Evolutionary conservation across 2,329 filamentous ascomycete genomes (phyloP).

Genomic region (Endothia cerciana): DNA sequence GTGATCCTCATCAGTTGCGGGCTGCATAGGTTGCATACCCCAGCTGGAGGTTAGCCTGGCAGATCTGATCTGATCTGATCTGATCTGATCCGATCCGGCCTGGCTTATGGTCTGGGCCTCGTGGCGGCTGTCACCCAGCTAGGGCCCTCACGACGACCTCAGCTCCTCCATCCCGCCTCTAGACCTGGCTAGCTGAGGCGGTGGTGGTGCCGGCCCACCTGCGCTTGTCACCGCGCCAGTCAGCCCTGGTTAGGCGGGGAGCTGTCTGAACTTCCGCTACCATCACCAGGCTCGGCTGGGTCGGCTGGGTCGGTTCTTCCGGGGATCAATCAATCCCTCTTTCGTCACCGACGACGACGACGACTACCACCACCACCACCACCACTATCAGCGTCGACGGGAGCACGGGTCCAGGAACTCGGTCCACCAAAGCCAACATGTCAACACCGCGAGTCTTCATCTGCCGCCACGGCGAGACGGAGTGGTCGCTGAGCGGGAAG

Average conservation of each 20-base stretch:
- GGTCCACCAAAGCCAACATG: slow-evolving; percentile 34
- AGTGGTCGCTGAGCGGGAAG: slow-evolving; percentile 86
- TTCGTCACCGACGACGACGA: neutral
- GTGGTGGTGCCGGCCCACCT: too few relatives aligned
- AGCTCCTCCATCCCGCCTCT: neutral
- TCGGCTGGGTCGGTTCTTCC: too few relatives aligned
- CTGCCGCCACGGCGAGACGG: slow-evolving; percentile 89
- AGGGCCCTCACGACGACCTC: neutral
- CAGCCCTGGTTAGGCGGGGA: neutral
- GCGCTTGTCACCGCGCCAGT: neutral
- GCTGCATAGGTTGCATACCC: neutral
- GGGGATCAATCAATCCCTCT: neutral
- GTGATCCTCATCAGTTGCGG: neutral
- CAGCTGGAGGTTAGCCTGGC: neutral
- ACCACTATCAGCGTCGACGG: neutral
- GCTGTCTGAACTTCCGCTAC: neutral
- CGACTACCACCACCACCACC: neutral
- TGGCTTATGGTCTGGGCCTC: too few relatives aligned
- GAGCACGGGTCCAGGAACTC: neutral
- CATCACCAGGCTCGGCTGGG: neutral
- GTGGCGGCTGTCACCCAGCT: neutral
- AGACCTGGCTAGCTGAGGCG: neutral
- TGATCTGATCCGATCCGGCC: neutral
- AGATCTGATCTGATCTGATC: neutral
- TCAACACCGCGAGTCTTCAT: slow-evolving; percentile 76